Base-by-base conservation (phyloP, 1,139 yeast genomes). In the Pichia sp. region DNA sequence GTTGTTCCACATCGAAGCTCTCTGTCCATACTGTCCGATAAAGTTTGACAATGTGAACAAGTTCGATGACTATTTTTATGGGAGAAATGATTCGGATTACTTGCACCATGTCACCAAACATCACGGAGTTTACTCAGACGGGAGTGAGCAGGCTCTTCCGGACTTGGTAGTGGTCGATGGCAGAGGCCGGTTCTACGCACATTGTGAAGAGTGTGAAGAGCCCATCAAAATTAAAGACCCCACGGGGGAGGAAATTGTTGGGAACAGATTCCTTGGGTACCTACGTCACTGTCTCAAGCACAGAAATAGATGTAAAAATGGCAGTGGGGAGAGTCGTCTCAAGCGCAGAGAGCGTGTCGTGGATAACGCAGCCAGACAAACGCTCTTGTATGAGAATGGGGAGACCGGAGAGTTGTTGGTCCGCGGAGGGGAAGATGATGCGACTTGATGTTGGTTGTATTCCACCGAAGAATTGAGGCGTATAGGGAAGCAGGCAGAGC, bases 81-180 rank as follows among this genome's bases (percentile, higher is more conserved):
- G 60, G 22, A 53, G 65, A 53, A 63, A 60, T 51, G 59, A 62
- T 19, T 63, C 67, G 2, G 62, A 60, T 34, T 65, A 65, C 50
- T 51, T 65, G 18, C 69, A 65, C 41, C 69, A 65, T 53, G 60
- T 65, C 36, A 64, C 66, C 1, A 63, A 63, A 43, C 60, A 58
- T 21, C 69, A 65, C 50, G 67, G 67, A 2, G 62, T 64, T 6
- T 64, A 58, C 50, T 62, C 67, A 2, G 59, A 62, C 42, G 69
- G 69, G 3, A 46, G 49, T 41, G 62, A 58, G 43, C 60, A 60
- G 57, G 56, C 60, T 10, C 48, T 58, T n/a, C 66, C 66, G 3
- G 39, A 25, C 8, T 44, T 50, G 3, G 52, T 61, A 7, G 60
- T 43, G 10, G 23, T 47, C 8, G 55, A 55, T 19, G 50, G 49